phyloP scores from a whole-genome alignment of 768 basidiomycete genomes.

The Kwoniella europaea region DNA sequence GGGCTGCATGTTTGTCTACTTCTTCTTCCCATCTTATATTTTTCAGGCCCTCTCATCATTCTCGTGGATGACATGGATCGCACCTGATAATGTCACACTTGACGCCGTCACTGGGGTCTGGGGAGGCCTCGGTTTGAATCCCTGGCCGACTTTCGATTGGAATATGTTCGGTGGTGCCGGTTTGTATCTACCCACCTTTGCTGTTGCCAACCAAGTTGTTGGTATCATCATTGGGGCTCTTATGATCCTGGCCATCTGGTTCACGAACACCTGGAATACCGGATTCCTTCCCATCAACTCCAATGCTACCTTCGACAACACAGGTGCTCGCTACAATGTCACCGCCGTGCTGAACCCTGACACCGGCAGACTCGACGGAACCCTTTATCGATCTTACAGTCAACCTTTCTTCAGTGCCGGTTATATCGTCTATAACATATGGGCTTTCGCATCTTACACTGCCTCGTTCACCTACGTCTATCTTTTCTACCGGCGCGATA shows the following conservation, averaged over 20 bases:
- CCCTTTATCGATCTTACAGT: conserved; percentile 62
- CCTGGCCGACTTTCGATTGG: conserved; percentile 59
- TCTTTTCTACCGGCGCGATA: conserved; percentile 38
- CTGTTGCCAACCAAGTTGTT: conserved; percentile 59
- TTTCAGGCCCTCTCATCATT: conserved; percentile 40
- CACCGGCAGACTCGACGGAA: conserved; percentile 59
- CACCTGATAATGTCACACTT: conserved; percentile 58
- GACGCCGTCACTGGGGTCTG: conserved; percentile 46
- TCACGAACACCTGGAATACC: conserved; percentile 44
- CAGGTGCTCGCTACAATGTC: conserved; percentile 64
- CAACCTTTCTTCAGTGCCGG: conserved; percentile 60
- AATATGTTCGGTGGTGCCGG: conserved; percentile 49
- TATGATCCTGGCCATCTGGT: conserved; percentile 31
- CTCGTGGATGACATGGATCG: conserved; percentile 60
- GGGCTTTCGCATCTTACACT: conserved; percentile 61
- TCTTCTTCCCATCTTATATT: conserved; percentile 49
- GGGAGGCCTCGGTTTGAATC: conserved; percentile 57
- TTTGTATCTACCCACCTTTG: conserved; percentile 58
- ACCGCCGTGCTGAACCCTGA: conserved; percentile 60
- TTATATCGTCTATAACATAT: conserved; percentile 60
- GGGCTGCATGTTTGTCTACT: conserved; percentile 39
- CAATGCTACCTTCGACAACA: conserved; percentile 60
- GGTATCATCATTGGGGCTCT: conserved; percentile 50
- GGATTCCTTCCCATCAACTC: conserved; percentile 59
- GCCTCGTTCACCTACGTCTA: conserved; percentile 31